phyloP scores from a whole-genome alignment of 345 rosid species.

The Rhodomyrtus tomentosa region DNA sequence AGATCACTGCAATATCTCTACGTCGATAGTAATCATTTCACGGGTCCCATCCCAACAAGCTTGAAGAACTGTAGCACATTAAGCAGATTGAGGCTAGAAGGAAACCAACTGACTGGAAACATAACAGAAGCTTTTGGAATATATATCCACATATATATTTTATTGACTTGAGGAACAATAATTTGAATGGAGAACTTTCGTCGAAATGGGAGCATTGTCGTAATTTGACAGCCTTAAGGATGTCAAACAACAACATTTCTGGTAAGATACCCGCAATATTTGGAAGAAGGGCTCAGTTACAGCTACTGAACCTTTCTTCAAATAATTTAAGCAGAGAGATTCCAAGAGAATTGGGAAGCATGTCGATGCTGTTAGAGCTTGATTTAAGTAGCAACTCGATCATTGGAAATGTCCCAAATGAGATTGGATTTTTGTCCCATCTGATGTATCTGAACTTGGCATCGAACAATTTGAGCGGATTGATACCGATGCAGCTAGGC shows the following conservation, averaged over 20 bases:
- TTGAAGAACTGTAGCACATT: too few relatives aligned
- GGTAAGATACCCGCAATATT: rapidly evolving
- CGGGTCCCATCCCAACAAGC: neutral
- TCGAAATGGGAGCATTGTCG: neutral
- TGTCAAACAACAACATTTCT: neutral
- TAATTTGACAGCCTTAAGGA: neutral
- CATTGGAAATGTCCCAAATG: neutral
- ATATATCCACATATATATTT: neutral
- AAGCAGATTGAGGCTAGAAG: neutral
- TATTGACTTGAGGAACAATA: neutral
- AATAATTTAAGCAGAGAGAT: neutral
- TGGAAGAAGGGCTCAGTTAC: neutral
- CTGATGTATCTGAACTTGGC: neutral
- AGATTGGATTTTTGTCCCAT: neutral
- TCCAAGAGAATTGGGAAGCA: neutral
- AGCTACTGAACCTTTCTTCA: rapidly evolving
- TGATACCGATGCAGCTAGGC: rapidly evolving
- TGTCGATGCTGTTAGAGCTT: neutral
- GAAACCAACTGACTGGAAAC: too few relatives aligned
- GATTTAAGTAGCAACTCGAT: neutral
- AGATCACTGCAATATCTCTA: neutral
- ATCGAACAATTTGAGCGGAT: neutral
- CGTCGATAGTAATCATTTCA: neutral
- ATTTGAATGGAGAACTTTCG: neutral
- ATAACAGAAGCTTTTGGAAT: rapidly evolving